Base-by-base conservation (phyloP, 331 rosid species). In the Rhamnella rubrinervis region DNA sequence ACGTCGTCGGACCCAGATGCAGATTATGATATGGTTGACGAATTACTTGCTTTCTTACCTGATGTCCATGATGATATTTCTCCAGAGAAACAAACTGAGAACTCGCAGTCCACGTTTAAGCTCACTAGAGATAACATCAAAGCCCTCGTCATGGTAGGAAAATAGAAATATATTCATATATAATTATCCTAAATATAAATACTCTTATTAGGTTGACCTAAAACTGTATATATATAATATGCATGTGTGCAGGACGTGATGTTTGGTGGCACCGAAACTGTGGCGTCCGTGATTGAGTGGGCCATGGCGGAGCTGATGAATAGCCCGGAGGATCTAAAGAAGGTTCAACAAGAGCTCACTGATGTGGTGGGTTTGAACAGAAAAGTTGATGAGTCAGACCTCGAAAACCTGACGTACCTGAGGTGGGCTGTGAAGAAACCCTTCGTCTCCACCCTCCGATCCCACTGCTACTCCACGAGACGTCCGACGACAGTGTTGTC, bases 391-490 rank as follows among this genome's bases (percentile, higher is more conserved):
- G 91, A 86, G 66, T 55, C 76, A 0, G 80, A 86, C 64, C 73
- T 86, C 2, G 77, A 78, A 6, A 76, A 74, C 6, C 73, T 86
- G 46, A 70, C 80, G 1, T 81, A 51, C 72, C 76, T 86, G 28
- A 81, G 66, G 67, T 76, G 79, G n/a, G 64, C 39, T 4, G 62
- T 86, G 59, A 86, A 75, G 91, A 86, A 68, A 63, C 86, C 13
- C 81, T 86, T 26, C 70, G 91, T n/a, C 88, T 86, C 49, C 91
- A 86, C 74, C 92, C 92, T 0, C 92, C 92, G 3, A 86, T 86
- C 56, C 92, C 85, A 0, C 66, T 86, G 7, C 87, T 81, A 60
- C 88, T 79, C 63, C 88, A 86, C 23, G 88, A 86, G 75, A 64
- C 88, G 0, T 78, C 70, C 15, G 68, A 55, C 51, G 84, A 83